These are phyloP conservation scores for Casaregolazyma suthepensis DNA, from an alignment of 1,139 yeast genomes.

Conservation along the genomic window DNA sequence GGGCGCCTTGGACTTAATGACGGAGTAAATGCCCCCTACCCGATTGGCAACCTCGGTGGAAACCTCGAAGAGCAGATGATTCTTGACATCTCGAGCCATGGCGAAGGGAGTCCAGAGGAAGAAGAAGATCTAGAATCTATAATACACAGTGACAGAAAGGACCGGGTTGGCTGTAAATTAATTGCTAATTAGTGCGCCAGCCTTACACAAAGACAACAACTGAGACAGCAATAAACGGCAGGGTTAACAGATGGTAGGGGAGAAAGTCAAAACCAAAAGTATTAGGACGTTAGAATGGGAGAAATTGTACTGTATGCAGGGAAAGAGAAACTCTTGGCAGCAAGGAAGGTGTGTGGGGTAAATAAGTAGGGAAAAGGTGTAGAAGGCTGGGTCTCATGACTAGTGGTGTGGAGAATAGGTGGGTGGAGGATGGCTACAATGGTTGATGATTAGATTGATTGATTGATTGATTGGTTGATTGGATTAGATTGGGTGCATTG, in stretches of 20 bases:
- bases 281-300: background rate
- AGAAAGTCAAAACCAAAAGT: background rate
- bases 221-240: background rate
- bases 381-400: background rate
- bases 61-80: conserved; percentile 84
- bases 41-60: conserved; percentile 98
- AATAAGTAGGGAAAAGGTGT: background rate
- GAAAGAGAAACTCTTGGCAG: background rate
- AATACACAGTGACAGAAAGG: background rate
- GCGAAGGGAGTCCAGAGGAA: background rate
- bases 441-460: too few relatives aligned
- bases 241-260: background rate
- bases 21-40: conserved; percentile 97
- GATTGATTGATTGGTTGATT: too few relatives aligned
- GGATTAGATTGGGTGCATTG: too few relatives aligned
- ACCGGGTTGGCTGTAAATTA: background rate
- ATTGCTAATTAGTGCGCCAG: background rate
- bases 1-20: conserved; percentile 92
- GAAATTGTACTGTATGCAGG: background rate
- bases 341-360: background rate
- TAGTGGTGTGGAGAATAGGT: background rate
- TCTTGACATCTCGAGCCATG: conserved; percentile 43
- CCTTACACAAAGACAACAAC: background rate
- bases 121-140: background rate
- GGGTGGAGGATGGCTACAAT: too few relatives aligned